These are phyloP conservation scores for Fusarium aywerte DNA, from an alignment of 2,329 filamentous ascomycete species.

Conservation along the genomic window DNA sequence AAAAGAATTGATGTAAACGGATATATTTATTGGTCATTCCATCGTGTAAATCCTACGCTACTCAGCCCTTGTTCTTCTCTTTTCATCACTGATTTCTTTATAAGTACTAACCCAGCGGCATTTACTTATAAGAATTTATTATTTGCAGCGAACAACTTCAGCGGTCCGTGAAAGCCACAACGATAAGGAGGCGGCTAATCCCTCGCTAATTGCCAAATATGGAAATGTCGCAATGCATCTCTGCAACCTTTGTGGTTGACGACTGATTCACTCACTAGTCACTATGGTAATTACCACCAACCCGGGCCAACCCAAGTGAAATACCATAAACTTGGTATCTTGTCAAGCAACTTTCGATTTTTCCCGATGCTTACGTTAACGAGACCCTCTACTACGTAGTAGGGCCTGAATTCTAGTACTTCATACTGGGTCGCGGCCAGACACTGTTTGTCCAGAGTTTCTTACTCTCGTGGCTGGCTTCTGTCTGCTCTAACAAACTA, in stretches of 20 bases:
- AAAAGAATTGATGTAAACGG: conserved; percentile 22
- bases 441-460: conserved; percentile 5
- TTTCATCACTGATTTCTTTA: not conserved
- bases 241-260: conserved; percentile 5
- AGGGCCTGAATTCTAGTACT: conserved; percentile 5
- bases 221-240: conserved; percentile 9
- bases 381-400: conserved; percentile 1
- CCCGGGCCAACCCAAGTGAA: conserved; percentile 1
- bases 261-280: not conserved
- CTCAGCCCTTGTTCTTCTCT: not conserved
- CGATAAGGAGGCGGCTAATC: conserved; percentile 14
- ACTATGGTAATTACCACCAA: not conserved
- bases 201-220: conserved; percentile 9
- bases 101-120: not conserved
- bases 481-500: conserved; percentile 8
- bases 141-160: not conserved
- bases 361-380: conserved; percentile 6
- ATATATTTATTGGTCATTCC: conserved; percentile 28
- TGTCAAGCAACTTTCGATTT: conserved; percentile 5
- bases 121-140: conserved; percentile 2
- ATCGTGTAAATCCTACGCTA: conserved; percentile 20
- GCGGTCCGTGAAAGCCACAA: conserved; percentile 7
- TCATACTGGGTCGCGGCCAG: not conserved
- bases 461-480: conserved; percentile 10
- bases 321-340: not conserved